Percentiles rank a stretch among this genome's conserved stretches.
phyloP scores from a whole-genome alignment of 306 rosid genomes.

The Luffa acutangula region DNA sequence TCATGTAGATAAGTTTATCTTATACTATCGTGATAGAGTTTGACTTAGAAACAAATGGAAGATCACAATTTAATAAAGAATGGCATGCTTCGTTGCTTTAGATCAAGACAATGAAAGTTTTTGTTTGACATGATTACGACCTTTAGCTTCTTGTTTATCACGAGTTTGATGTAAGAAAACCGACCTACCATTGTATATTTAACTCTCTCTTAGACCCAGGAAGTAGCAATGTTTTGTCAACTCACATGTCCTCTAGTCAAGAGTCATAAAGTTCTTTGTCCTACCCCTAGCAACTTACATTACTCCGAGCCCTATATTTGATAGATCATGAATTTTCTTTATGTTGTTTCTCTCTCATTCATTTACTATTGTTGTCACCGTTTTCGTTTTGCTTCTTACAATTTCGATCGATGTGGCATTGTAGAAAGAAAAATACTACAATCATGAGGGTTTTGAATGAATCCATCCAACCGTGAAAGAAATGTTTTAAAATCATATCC shows the following conservation, averaged over 20 bases:
- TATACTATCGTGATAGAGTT: not conserved
- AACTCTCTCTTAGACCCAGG: not conserved
- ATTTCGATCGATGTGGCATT: too few species aligned
- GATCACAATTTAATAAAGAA: not conserved
- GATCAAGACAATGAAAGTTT: not conserved
- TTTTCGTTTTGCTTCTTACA: not conserved
- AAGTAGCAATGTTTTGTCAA: not conserved
- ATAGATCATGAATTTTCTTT: not conserved
- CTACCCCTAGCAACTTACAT: not conserved
- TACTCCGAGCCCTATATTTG: not conserved
- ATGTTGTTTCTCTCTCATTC: not conserved
- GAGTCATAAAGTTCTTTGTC: not conserved
- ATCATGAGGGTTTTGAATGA: not conserved
- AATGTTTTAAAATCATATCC: too few species aligned
- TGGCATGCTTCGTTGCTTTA: not conserved
- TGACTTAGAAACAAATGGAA: not conserved
- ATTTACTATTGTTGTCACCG: not conserved
- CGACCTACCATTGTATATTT: not conserved
- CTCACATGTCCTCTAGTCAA: not conserved
- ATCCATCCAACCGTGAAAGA: not conserved
- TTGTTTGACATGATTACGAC: not conserved
- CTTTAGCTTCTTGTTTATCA: not conserved
- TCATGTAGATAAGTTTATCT: conserved; percentile 2
- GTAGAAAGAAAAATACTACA: not conserved
- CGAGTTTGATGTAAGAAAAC: not conserved